Conservation (phyloP, 1,284 basidiomycete genomes). For the Ceratobasidium sp. region DNA sequence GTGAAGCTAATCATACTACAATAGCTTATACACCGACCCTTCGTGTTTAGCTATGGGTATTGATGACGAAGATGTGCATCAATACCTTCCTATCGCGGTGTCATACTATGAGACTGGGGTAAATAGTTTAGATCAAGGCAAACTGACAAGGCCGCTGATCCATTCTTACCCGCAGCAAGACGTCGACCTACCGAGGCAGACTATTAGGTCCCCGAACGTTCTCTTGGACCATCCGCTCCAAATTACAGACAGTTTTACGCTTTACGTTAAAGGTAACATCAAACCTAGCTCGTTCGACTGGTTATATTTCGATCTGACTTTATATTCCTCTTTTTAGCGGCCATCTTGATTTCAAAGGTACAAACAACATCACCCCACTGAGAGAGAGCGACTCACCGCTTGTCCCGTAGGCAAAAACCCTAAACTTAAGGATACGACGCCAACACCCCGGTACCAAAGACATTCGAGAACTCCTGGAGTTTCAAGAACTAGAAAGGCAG, state of each 20-base stretch:
- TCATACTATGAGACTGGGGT: not conserved
- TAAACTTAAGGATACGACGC: constrained; percentile 8
- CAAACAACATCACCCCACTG: not conserved
- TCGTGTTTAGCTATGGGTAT: not conserved
- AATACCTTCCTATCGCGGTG: not conserved
- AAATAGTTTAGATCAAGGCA: not conserved
- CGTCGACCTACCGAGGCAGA: not conserved
- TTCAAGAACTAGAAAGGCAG: not conserved
- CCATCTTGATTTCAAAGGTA: constrained; percentile 15
- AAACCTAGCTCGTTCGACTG: too few relatives aligned
- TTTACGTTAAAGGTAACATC: constrained; percentile 11
- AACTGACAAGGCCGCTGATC: not conserved
- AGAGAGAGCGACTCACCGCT: not conserved
- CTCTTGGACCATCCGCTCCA: not conserved
- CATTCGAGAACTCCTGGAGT: constrained; percentile 3
- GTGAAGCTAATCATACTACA: not conserved
- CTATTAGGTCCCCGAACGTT: not conserved
- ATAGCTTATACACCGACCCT: too few relatives aligned
- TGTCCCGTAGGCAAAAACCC: not conserved
- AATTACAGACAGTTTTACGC: constrained; percentile 8
- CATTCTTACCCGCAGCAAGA: not conserved
- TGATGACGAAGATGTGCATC: constrained; percentile 19
- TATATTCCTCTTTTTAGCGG: not conserved
- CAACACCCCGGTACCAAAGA: not conserved
- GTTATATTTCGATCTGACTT: not conserved